Evolutionary conservation across 164 flowering plant species (phyloP).

Genomic region (Chimonanthus praecox): DNA sequence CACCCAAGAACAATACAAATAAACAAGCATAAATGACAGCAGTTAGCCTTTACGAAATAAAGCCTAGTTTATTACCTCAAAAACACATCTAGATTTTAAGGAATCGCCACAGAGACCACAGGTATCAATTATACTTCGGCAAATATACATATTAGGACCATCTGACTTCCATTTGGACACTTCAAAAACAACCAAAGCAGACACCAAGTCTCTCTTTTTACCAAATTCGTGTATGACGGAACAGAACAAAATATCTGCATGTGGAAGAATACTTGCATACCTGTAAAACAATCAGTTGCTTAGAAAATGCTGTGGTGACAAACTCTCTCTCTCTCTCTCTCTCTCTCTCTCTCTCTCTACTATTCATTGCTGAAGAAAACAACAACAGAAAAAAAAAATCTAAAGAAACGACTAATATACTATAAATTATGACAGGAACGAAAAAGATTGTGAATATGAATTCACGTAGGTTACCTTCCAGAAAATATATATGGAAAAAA

Average conservation of each 20-base stretch:
- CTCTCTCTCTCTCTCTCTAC: too few species aligned
- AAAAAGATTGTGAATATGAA: too few species aligned
- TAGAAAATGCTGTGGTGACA: neutral
- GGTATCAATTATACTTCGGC: slow-evolving; percentile 75
- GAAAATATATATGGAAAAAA: too few species aligned
- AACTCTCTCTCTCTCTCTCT: too few species aligned
- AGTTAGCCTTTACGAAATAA: neutral
- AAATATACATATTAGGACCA: slow-evolving; percentile 63
- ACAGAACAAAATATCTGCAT: slow-evolving; percentile 46
- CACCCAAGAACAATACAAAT: neutral
- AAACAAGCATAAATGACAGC: neutral
- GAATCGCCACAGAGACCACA: slow-evolving; percentile 77
- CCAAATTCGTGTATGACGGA: slow-evolving; percentile 66
- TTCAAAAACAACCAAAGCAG: slow-evolving; percentile 70
- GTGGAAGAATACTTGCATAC: slow-evolving; percentile 57
- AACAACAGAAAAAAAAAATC: too few species aligned
- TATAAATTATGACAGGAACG: too few species aligned
- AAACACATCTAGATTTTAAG: slow-evolving; percentile 63
- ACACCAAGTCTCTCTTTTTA: slow-evolving; percentile 58
- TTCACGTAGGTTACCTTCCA: too few species aligned
- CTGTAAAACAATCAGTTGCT: slow-evolving; percentile 29
- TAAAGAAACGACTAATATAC: too few species aligned
- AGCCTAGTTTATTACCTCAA: slow-evolving; percentile 50
- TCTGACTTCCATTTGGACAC: slow-evolving; percentile 40
- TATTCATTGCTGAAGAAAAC: too few species aligned